Evolutionary conservation across 2,329 filamentous ascomycete genomes (phyloP).

Genomic region (Thelonectria olida): DNA sequence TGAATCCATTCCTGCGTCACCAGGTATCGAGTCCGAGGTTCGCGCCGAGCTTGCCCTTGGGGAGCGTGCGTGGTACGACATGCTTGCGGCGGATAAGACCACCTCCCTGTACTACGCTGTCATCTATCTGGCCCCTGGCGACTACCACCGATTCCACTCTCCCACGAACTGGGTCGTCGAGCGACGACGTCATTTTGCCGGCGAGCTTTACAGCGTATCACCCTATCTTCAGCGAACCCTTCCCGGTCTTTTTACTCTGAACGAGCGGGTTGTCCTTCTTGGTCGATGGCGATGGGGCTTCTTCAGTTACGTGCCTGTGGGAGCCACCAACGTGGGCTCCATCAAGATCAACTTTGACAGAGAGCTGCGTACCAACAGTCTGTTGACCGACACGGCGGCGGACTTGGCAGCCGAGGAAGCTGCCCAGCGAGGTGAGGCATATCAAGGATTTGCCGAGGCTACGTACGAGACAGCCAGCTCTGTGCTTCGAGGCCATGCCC

Average conservation of each 20-base stretch:
- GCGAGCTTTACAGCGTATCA: slow-evolving; percentile 93
- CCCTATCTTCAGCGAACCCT: slow-evolving; percentile 93
- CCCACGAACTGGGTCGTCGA: slow-evolving; percentile 96
- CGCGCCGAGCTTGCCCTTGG: slow-evolving; percentile 82
- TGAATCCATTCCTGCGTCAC: slow-evolving; percentile 71
- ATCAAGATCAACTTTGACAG: slow-evolving; percentile 98
- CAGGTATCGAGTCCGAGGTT: slow-evolving; percentile 83
- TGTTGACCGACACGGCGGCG: slow-evolving; percentile 91
- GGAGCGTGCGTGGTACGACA: slow-evolving; percentile 74
- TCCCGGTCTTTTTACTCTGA: slow-evolving; percentile 93
- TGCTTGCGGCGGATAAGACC: slow-evolving; percentile 68
- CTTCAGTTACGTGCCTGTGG: slow-evolving; percentile 95
- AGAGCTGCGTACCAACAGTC: slow-evolving; percentile 90
- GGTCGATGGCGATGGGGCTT: slow-evolving; percentile 97
- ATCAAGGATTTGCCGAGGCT: slow-evolving; percentile 92
- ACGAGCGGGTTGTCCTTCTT: slow-evolving; percentile 92
- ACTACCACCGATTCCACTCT: slow-evolving; percentile 98
- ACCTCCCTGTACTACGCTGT: slow-evolving; percentile 92
- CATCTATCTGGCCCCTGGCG: slow-evolving; percentile 94
- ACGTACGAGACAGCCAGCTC: slow-evolving; percentile 82
- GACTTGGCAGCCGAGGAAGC: slow-evolving; percentile 87
- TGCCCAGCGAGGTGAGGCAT: slow-evolving; percentile 77
- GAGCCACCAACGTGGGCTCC: slow-evolving; percentile 95
- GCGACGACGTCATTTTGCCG: slow-evolving; percentile 94
- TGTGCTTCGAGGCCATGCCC: slow-evolving; percentile 82